Percentiles rank a stretch among this genome's conserved stretches.
Evolutionary conservation across 2,329 filamentous ascomycete species (phyloP).

Genomic region (Aspergillus brunneoviolaceus): DNA sequence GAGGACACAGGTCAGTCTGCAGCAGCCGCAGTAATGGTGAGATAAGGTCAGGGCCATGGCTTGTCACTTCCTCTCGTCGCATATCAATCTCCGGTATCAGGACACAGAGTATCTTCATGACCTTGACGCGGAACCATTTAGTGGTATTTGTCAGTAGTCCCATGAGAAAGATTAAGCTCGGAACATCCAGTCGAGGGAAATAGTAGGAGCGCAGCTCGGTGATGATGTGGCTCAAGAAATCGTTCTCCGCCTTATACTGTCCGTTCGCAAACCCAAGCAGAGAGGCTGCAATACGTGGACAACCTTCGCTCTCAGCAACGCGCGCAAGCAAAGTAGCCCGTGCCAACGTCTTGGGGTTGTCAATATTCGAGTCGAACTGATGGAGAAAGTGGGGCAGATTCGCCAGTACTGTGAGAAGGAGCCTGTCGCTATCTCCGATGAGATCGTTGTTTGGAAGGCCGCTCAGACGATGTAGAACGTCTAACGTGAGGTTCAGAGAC

Average conservation of each 20-base stretch:
- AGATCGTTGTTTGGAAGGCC: constrained; percentile 75
- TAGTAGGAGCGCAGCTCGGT: constrained; percentile 73
- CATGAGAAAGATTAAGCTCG: constrained; percentile 84
- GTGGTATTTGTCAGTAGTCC: constrained; percentile 85
- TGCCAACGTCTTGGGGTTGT: constrained; percentile 57
- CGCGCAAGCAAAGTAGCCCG: constrained; percentile 69
- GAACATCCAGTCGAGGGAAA: constrained; percentile 78
- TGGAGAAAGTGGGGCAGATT: constrained; percentile 85
- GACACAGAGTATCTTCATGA: constrained; percentile 83
- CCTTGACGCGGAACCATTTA: constrained; percentile 87
- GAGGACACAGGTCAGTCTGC: constrained; percentile 90
- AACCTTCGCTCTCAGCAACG: constrained; percentile 71
- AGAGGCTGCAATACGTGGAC: constrained; percentile 65
- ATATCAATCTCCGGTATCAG: constrained; percentile 90
- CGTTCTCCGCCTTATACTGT: constrained; percentile 65
- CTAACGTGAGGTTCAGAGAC: constrained; percentile 75
- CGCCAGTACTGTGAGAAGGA: constrained; percentile 86
- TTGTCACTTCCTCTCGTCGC: constrained; percentile 83
- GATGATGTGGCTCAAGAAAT: constrained; percentile 74
- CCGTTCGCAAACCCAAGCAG: constrained; percentile 69
- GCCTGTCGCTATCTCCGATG: constrained; percentile 75
- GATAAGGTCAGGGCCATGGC: constrained; percentile 90
- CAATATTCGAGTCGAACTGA: constrained; percentile 66
- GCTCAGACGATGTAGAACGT: constrained; percentile 75
- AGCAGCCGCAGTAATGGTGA: constrained; percentile 85